Percentiles rank a stretch among this genome's conserved stretches.
phyloP scores from a whole-genome alignment of 257 asterid genomes.

The Apocynum venetum region DNA sequence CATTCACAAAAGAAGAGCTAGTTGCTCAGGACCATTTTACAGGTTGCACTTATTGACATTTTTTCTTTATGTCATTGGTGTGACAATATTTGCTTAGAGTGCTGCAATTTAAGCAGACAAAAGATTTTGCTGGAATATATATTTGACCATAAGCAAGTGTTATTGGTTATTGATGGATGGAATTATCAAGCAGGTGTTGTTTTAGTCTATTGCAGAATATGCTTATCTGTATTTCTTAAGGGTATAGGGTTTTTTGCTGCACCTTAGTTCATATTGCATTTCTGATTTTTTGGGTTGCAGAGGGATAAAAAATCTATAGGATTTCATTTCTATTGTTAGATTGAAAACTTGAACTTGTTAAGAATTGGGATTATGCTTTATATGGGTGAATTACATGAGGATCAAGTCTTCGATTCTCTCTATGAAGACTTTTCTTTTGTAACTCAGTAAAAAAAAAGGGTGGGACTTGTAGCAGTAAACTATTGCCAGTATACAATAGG shows the following conservation, averaged over 20 bases:
- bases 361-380: background rate
- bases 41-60: background rate
- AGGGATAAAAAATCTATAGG: background rate
- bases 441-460: background rate
- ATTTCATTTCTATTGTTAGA: background rate
- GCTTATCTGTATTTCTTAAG: background rate
- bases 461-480: background rate
- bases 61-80: background rate
- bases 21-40: background rate
- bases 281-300: background rate
- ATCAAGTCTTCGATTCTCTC: background rate
- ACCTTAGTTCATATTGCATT: background rate
- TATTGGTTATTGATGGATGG: background rate
- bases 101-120: background rate
- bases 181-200: background rate
- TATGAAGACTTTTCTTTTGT: background rate
- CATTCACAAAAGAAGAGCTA: background rate
- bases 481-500: background rate
- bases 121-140: background rate
- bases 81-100: background rate
- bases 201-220: background rate
- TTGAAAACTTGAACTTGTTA: background rate
- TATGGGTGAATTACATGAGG: background rate
- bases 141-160: background rate
- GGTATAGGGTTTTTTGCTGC: background rate